Conservation (phyloP, 352 stramenopile genomes). For the Blastocystis sp. region DNA sequence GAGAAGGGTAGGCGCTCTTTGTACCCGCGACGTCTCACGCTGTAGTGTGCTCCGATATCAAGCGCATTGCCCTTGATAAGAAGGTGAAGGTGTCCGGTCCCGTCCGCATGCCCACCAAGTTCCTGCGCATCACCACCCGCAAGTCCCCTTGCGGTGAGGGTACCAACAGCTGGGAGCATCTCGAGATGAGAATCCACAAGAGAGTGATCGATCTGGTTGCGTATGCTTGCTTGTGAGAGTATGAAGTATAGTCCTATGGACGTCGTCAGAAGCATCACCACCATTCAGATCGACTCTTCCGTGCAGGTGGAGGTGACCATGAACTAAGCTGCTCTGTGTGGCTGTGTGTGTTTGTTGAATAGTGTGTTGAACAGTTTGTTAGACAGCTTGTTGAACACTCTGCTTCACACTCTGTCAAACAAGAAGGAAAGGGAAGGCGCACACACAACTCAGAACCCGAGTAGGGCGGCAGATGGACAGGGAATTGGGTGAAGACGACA, state of each 20-base stretch:
- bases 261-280: too few species aligned
- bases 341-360: background rate
- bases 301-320: conserved; percentile 53
- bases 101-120: conserved; percentile 90
- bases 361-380: too few species aligned
- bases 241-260: conserved; percentile 89
- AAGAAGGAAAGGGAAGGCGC: background rate
- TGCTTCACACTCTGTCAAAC: too few species aligned
- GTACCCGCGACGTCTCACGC: conserved; percentile 97
- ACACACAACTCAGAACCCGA: conserved; percentile 32
- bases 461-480: conserved; percentile 73
- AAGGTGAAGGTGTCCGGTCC: conserved; percentile 95
- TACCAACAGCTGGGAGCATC: too few species aligned
- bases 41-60: conserved; percentile 71
- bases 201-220: conserved; percentile 78
- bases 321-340: background rate
- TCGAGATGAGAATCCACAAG: too few species aligned
- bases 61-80: conserved; percentile 84
- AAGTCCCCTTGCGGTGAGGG: too few species aligned
- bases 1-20: conserved; percentile 79
- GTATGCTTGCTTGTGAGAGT: conserved; percentile 91
- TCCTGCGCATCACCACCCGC: too few species aligned
- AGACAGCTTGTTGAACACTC: too few species aligned
- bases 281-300: conserved; percentile 34
- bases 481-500: conserved; percentile 77